These are phyloP conservation scores for Zoysia matrella DNA, from an alignment of 202 grass and related monocot genomes.

Conservation along the genomic window DNA sequence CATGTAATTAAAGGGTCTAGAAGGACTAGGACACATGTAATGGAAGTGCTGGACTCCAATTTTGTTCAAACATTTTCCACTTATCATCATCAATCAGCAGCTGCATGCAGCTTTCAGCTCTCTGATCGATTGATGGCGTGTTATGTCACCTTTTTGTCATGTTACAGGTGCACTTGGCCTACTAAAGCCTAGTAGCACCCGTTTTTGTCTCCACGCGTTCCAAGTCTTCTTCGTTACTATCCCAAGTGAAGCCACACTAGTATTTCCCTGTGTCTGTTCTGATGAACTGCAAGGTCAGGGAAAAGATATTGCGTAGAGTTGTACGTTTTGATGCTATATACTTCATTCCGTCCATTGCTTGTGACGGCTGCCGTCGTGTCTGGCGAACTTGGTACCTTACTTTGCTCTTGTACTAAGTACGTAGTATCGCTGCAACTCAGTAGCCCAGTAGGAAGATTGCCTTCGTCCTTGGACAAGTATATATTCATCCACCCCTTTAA, in stretches of 20 bases:
- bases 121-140: too few species aligned
- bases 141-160: too few species aligned
- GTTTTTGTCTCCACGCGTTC: too few species aligned
- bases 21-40: not conserved
- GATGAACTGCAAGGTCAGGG: not conserved
- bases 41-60: not conserved
- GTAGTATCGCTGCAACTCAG: too few species aligned
- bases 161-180: too few species aligned
- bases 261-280: not conserved
- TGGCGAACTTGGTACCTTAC: not conserved
- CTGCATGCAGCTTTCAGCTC: too few species aligned
- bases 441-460: not conserved
- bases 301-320: conserved; percentile 29
- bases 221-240: too few species aligned
- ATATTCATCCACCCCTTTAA: not conserved
- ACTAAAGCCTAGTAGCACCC: too few species aligned
- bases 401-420: not conserved
- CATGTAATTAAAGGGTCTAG: not conserved
- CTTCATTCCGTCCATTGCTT: not conserved
- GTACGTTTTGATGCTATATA: not conserved
- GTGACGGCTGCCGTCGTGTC: not conserved
- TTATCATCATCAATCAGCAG: too few species aligned
- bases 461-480: conserved; percentile 17
- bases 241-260: too few species aligned
- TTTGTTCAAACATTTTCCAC: too few species aligned